Base-by-base conservation (phyloP, 169 alveolate species). In the Eimeria tenella region DNA sequence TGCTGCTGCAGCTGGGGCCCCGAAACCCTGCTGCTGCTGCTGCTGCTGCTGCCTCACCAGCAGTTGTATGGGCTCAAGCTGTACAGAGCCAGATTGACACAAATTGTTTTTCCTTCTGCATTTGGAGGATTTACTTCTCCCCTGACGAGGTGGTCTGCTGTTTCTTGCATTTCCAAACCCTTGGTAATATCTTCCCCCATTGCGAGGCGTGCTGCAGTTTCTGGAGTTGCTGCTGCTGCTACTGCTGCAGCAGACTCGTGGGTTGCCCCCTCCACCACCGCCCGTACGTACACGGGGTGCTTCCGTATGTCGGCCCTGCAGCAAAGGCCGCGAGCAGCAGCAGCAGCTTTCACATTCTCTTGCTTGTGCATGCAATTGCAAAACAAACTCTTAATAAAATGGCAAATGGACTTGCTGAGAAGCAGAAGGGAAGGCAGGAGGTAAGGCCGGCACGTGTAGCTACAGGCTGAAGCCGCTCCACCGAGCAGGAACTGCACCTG, bases 241-340 rank as follows among this genome's bases (percentile, higher is more conserved):
- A 77, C 91, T 10, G 60, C 60, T 15, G 9, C 19, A 5, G 91
- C 91, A 10, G 91, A 17, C 58, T 55, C 75, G 77, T 83, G 91
- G 62, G 91, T 83, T 58, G 91, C 91, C 74, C 77, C 91, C 25
- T 83, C 91, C 56, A 25, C 55, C 9, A 83, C 60, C 25, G 91
- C 91, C 62, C 60, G 55, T 52, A 53, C 60, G 77, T 83, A 83
- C 91, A 83, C 91, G 17, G 91, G 91, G 60, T 83, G 91, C 10
- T 83, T 21, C 42, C 91, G 74, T 7, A 83, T 56, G 42, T 83
- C 91, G 56, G 53, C 75, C 13, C 91, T 83, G 91, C 53, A 25
- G 23, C 25, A 4, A 77, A 6, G 17, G 42, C 42, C 42, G 2
- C 0, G 42, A 31, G 42, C 42, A 31, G 42, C 42, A 31, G 42